Percentiles rank a stretch among this genome's conserved stretches.
Conservation (phyloP, 768 basidiomycete species). For the Arthromyces matolae region DNA sequence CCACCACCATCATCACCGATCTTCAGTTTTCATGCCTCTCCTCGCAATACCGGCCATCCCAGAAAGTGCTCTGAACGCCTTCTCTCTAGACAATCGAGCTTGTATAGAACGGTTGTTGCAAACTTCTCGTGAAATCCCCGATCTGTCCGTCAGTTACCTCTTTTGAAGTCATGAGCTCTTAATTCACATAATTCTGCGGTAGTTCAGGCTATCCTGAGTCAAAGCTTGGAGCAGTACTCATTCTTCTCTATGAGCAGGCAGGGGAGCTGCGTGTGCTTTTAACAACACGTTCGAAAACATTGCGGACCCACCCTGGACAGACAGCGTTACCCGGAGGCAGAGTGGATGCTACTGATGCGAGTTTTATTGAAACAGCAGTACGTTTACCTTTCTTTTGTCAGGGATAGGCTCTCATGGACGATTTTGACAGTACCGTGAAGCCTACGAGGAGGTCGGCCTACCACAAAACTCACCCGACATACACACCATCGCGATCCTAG, state of each 20-base stretch:
- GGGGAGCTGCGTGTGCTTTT: constrained; percentile 71
- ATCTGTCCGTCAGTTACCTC: constrained; percentile 49
- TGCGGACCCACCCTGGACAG: constrained; percentile 76
- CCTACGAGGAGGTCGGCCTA: constrained; percentile 81
- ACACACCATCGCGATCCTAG: constrained; percentile 55
- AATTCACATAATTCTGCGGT: constrained; percentile 14
- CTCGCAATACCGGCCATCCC: constrained; percentile 15
- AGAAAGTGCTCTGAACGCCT: constrained; percentile 16
- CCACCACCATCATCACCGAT: not conserved
- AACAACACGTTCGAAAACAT: constrained; percentile 77
- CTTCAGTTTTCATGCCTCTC: constrained; percentile 1
- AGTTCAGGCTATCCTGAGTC: constrained; percentile 31
- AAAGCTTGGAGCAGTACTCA: constrained; percentile 72
- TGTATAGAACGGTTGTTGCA: constrained; percentile 40
- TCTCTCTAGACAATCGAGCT: constrained; percentile 25
- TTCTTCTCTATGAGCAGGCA: constrained; percentile 71
- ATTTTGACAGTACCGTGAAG: constrained; percentile 65
- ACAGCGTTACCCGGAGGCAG: constrained; percentile 85
- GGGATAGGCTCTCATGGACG: not conserved
- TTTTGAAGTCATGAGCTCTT: constrained; percentile 7
- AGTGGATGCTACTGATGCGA: constrained; percentile 60
- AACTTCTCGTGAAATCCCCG: constrained; percentile 31
- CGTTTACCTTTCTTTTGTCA: not conserved
- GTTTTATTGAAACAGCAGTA: constrained; percentile 73
- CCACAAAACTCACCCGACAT: constrained; percentile 54